Evolutionary conservation across 2,329 filamentous ascomycete species (phyloP).

Genomic region (Botrytis byssoidea): DNA sequence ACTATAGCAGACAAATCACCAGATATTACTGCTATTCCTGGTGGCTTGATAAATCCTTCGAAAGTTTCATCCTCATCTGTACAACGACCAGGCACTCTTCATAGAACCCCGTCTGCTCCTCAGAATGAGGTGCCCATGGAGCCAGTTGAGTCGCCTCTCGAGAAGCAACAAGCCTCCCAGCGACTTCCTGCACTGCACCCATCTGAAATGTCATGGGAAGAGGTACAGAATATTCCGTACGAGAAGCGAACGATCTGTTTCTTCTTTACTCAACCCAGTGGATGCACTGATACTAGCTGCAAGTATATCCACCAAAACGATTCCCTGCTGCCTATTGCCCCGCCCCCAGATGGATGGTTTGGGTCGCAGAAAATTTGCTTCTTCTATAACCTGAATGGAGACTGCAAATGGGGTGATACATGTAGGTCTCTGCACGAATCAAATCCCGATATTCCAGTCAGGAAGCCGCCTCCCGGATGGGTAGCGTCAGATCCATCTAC

Average conservation of each 20-base stretch:
- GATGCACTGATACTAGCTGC: background rate
- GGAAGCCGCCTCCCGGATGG: slow-evolving; percentile 1
- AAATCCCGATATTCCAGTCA: background rate
- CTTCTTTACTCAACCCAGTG: background rate
- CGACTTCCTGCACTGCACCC: slow-evolving; percentile 10
- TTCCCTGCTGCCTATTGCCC: background rate
- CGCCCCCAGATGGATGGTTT: background rate
- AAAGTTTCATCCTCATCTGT: slow-evolving; percentile 21
- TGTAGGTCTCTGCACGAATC: slow-evolving; percentile 11
- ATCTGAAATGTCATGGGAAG: slow-evolving; percentile 10
- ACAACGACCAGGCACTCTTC: slow-evolving; percentile 23
- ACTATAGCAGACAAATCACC: slow-evolving; percentile 47
- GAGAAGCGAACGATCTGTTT: slow-evolving; percentile 7
- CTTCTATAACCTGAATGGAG: slow-evolving; percentile 22
- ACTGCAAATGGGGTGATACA: background rate
- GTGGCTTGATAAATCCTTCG: slow-evolving; percentile 32
- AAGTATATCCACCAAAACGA: slow-evolving; percentile 2
- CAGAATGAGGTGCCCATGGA: background rate
- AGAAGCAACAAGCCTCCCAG: background rate
- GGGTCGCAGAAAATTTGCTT: slow-evolving; percentile 21
- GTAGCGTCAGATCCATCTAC: background rate
- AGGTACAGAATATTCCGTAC: slow-evolving; percentile 11
- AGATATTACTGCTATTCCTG: slow-evolving; percentile 38
- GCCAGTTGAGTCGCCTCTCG: background rate
- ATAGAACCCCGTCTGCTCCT: slow-evolving; percentile 17